These are phyloP conservation scores for Xanthoconium purpureum DNA, from an alignment of 768 basidiomycete genomes.

Conservation along the genomic window DNA sequence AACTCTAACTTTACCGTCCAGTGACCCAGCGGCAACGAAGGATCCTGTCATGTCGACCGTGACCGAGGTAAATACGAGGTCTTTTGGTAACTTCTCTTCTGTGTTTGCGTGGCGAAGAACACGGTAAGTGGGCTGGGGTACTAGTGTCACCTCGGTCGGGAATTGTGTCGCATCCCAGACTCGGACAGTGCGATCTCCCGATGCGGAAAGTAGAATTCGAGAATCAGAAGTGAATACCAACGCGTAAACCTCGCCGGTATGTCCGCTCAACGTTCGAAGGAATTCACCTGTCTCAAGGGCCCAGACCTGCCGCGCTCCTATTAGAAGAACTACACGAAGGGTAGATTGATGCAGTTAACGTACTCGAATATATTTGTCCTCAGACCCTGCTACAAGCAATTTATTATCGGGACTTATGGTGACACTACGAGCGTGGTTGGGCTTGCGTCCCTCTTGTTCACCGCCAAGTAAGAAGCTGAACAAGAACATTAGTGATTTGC, in stretches of 20 bases:
- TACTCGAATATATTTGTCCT: constrained; percentile 34
- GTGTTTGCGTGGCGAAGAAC: constrained; percentile 17
- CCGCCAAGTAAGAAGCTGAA: constrained; percentile 27
- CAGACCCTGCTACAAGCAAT: constrained; percentile 33
- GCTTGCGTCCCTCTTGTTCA: constrained; percentile 16
- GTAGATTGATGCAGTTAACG: constrained; percentile 2
- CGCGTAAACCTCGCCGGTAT: constrained; percentile 36
- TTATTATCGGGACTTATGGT: constrained; percentile 31
- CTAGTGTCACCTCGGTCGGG: constrained; percentile 15
- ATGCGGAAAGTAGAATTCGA: constrained; percentile 33
- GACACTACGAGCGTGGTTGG: constrained; percentile 34
- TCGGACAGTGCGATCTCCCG: constrained; percentile 35
- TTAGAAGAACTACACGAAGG: background rate
- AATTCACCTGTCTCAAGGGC: constrained; percentile 23
- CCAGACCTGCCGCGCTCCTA: constrained; percentile 24
- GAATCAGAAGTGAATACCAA: constrained; percentile 36
- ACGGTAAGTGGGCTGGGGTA: constrained; percentile 18
- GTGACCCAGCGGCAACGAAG: constrained; percentile 48
- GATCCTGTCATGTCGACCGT: constrained; percentile 33
- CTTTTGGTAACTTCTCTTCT: constrained; percentile 18
- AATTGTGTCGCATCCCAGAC: constrained; percentile 34
- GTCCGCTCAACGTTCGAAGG: constrained; percentile 31
- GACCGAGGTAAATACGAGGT: constrained; percentile 31
- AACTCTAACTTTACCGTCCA: constrained; percentile 51
- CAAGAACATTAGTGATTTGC: background rate